A percentile compares a stretch with the other conserved stretches of the same genome.
These are phyloP conservation scores for Calocera cornea DNA, from an alignment of 768 basidiomycete species.

Conservation along the genomic window DNA sequence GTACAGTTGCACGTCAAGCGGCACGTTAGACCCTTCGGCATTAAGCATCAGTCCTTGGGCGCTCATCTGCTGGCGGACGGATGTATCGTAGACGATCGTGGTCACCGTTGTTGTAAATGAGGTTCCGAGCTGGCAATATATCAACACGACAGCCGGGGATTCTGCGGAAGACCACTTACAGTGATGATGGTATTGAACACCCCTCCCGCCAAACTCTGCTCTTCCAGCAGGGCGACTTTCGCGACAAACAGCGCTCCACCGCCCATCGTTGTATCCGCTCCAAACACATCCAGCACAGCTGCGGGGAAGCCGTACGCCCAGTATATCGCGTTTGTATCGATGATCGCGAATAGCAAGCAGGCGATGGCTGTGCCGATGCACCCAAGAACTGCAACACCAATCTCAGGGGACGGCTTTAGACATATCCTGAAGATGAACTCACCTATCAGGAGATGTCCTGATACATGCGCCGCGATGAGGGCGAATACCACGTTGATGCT, in stretches of 20 bases:
- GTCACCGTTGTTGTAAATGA: slow-evolving; percentile 57
- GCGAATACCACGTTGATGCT: slow-evolving; percentile 54
- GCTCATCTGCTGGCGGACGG: slow-evolving; percentile 27
- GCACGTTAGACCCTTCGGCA: slow-evolving; percentile 22
- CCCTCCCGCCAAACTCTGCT: slow-evolving; percentile 64
- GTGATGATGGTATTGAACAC: slow-evolving; percentile 70
- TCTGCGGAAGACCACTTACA: slow-evolving; percentile 24
- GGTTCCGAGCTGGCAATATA: slow-evolving; percentile 40
- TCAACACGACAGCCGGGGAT: neutral
- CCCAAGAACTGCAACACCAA: slow-evolving; percentile 32
- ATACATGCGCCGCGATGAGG: slow-evolving; percentile 40
- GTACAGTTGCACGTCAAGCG: slow-evolving; percentile 29
- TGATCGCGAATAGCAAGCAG: slow-evolving; percentile 53
- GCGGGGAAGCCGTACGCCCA: slow-evolving; percentile 71
- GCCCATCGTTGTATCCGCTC: slow-evolving; percentile 36
- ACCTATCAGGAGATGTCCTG: slow-evolving; percentile 48
- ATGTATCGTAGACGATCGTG: slow-evolving; percentile 54
- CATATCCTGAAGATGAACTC: slow-evolving; percentile 12
- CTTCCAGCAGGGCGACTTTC: slow-evolving; percentile 47
- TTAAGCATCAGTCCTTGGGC: slow-evolving; percentile 23
- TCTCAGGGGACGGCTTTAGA: neutral
- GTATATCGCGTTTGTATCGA: slow-evolving; percentile 41
- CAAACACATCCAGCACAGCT: slow-evolving; percentile 49
- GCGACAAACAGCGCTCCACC: slow-evolving; percentile 59
- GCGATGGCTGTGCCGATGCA: slow-evolving; percentile 45